phyloP scores from a whole-genome alignment of 805 yeast species.

The Torulaspora franciscae region DNA sequence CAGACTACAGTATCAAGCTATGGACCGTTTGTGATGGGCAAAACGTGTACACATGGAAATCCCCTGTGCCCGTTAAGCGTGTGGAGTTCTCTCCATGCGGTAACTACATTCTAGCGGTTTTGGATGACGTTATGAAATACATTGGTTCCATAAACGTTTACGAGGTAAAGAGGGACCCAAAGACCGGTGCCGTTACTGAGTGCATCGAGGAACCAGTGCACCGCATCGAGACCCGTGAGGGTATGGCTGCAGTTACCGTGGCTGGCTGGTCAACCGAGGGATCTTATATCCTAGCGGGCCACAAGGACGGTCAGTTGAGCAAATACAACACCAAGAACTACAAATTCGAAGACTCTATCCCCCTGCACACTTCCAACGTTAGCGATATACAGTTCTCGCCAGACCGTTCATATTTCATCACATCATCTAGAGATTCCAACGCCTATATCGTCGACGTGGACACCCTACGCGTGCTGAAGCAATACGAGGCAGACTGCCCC shows the following conservation, averaged over 20 bases:
- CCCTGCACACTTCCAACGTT: constrained; percentile 70
- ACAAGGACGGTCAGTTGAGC: constrained; percentile 78
- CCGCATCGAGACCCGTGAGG: constrained; percentile 55
- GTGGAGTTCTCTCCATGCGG: constrained; percentile 81
- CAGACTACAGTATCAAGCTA: constrained; percentile 78
- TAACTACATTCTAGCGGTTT: constrained; percentile 61
- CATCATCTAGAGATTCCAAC: constrained; percentile 87
- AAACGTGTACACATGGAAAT: constrained; percentile 63
- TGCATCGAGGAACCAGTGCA: constrained; percentile 51
- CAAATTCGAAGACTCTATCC: constrained; percentile 48
- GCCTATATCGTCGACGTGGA: constrained; percentile 77
- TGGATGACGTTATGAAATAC: constrained; percentile 90
- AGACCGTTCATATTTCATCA: constrained; percentile 84
- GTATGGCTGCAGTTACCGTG: constrained; percentile 61
- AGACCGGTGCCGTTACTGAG: constrained; percentile 31
- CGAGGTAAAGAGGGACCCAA: constrained; percentile 47
- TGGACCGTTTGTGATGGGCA: constrained; percentile 83
- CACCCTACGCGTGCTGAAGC: constrained; percentile 63
- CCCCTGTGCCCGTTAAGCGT: constrained; percentile 83
- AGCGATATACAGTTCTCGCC: constrained; percentile 88
- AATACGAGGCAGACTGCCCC: constrained; percentile 83
- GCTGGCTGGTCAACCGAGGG: constrained; percentile 86
- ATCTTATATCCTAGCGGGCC: constrained; percentile 75
- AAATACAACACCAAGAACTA: constrained; percentile 77
- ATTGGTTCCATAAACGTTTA: constrained; percentile 70